Base-by-base conservation (phyloP, 2,329 filamentous ascomycete genomes). In the Ophiostoma perfectum region DNA sequence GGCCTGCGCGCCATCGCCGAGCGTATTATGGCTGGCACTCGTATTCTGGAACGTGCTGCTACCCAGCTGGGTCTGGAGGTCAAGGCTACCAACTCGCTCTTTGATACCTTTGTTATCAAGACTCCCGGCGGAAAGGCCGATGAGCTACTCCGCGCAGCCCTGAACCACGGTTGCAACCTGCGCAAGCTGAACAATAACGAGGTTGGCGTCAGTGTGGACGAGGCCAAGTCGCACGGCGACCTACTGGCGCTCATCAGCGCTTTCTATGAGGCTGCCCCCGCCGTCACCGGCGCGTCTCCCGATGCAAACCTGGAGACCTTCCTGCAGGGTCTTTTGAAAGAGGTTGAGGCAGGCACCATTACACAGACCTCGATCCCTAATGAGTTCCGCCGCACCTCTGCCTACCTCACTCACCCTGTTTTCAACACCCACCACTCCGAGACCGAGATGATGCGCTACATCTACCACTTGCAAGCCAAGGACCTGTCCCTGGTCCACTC, bases 361-460 rank as follows among this genome's bases (percentile, higher is more conserved):
- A 60, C 47, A 45, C 4, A 52, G 14, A 44, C 65, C 9, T 2
- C 69, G 70, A 80, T 90, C 27, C 87, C 89, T 5, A 80, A 83
- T 2, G 72, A 76, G 11, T 84, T 97, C 72, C 86, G 86, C 75
- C 86, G 94, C 76, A 89, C 86, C 38, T 92, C 91, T 0, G 75
- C 83, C 14, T 97, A 90, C 79, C 81, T 98, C 71, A 93, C 91
- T 0, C 93, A 98, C 77, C 91, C 92, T 0, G 92, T 97, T 39
- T 98, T 97, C 85, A 97, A 97, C 82, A 89, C 88, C 1, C 88
- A 98, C 77, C 94, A 96, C 79, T 97, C 93, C 2, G 94, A 98
- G 80, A 97, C 94, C 0, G 92, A 97, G 78, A 86, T 98, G 74
- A 83, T 98, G 66, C 90, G 94, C 60, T 98, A 98, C 80, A 97